Base-by-base conservation (phyloP, 805 yeast genomes). In the Kluyveromyces wickerhamii region DNA sequence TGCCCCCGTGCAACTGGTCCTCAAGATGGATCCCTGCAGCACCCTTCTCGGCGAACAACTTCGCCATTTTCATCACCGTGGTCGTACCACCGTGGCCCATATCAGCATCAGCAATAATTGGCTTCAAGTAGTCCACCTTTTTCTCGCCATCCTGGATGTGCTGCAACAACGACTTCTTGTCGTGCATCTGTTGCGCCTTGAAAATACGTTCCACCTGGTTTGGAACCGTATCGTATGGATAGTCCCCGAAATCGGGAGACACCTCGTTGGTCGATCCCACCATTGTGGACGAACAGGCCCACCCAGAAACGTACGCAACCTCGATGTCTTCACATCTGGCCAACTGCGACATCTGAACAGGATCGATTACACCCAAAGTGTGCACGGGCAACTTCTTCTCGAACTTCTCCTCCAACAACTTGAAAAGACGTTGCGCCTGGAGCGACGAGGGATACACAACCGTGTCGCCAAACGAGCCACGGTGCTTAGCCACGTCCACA, bases 211-310 rank as follows among this genome's bases (percentile, higher is more conserved):
- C 76, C 5, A 74, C 80, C 47, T 74, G 77, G 45, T 72, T 72
- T n/a, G 83, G 83, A 2, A 77, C 79, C 0, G 83, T 77, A 44
- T 76, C 76, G 45, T 76, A 75, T 0, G 83, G 82, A 47, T 77
- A 77, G 49, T 77, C 83, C 14, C 81, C 83, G 51, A 74, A 72
- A 48, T 77, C 83, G 1, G 81, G 79, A 2, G 75, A 67, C 3
- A 74, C 78, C 43, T 77, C 82, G 47, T 74, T 70, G 3, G 80
- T 76, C 3, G 78, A 66, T 7, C 53, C 51, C 7, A 78, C 74
- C 40, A 75, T 48, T 1, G 71, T 66, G 15, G 74, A 63, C 2
- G 77, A 72, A 31, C 71, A 71, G 2, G 77, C 83, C 76, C 77
- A 77, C 1, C 82, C 82, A 20, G 77, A 70, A 21, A 72, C 69